Conservation (phyloP, 179 eudicot species). For the Nepenthes alata region DNA sequence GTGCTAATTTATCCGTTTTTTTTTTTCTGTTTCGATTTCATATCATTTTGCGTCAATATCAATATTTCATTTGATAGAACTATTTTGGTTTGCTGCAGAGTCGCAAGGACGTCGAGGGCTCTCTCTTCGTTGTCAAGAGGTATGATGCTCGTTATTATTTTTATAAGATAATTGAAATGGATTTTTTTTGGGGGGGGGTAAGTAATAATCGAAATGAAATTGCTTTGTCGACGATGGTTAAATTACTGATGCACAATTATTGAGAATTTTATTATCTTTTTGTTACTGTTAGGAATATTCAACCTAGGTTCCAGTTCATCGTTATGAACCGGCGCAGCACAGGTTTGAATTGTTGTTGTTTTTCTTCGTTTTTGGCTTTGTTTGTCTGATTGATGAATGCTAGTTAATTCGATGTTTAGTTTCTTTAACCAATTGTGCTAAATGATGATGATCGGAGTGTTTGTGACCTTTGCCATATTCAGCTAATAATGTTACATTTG, state of each 20-base stretch:
- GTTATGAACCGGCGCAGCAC: slow-evolving; percentile 87
- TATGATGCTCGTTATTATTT: background rate
- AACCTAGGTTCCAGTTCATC: slow-evolving; percentile 89
- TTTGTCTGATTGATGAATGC: no score
- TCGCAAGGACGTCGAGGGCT: slow-evolving; percentile 98
- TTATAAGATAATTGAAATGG: background rate
- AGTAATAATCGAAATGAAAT: background rate
- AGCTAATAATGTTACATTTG: no score
- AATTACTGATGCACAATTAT: no score
- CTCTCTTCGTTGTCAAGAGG: slow-evolving; percentile 78
- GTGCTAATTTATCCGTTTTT: background rate
- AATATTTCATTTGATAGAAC: background rate
- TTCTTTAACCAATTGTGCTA: no score
- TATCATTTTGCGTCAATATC: background rate
- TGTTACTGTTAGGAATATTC: slow-evolving; percentile 45
- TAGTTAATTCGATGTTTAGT: no score
- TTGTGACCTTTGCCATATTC: no score
- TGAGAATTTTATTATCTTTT: background rate
- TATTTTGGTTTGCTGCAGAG: slow-evolving; percentile 33
- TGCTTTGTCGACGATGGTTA: background rate
- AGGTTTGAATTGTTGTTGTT: slow-evolving; percentile 25
- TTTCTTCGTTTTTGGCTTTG: background rate
- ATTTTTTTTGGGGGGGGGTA: background rate
- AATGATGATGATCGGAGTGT: no score
- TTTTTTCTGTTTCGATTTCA: background rate